Conservation (phyloP, 2,329 filamentous ascomycete species). For the Periglandula ipomoeae region DNA sequence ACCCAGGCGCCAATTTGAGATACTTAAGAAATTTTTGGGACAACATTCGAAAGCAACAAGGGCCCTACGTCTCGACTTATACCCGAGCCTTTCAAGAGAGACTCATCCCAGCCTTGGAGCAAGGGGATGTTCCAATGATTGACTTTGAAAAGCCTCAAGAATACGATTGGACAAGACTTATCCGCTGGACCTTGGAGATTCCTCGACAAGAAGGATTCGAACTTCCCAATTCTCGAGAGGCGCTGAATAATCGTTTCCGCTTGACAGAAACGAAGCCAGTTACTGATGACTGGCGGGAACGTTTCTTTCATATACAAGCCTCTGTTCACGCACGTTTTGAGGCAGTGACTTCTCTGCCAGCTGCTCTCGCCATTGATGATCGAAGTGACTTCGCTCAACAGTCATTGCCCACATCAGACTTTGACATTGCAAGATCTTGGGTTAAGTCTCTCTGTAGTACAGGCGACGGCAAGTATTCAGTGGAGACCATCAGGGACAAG, state of each 20-base stretch:
- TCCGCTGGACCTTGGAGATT: conserved; percentile 56
- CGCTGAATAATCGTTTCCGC: conserved; percentile 34
- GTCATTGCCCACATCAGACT: conserved; percentile 15
- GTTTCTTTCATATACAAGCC: conserved; percentile 43
- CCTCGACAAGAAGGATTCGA: conserved; percentile 34
- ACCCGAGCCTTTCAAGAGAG: conserved; percentile 55
- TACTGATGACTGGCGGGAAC: conserved; percentile 42
- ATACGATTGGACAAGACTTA: conserved; percentile 60
- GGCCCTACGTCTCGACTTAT: conserved; percentile 41
- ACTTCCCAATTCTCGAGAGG: conserved; percentile 37
- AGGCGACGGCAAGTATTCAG: conserved; percentile 37
- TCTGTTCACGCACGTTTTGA: conserved; percentile 51
- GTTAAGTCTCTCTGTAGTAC: conserved; percentile 50
- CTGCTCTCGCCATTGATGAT: conserved; percentile 23
- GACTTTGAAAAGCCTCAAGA: conserved; percentile 53
- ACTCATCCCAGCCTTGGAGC: conserved; percentile 58
- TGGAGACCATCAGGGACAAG: conserved; percentile 37
- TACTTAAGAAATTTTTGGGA: conserved; percentile 48
- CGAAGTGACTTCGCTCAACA: conserved; percentile 6
- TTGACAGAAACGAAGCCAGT: conserved; percentile 26
- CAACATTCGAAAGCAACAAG: conserved; percentile 39
- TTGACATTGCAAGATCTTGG: conserved; percentile 47
- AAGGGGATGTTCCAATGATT: conserved; percentile 49
- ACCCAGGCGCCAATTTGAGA: conserved; percentile 42
- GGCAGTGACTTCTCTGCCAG: conserved; percentile 39